Evolutionary conservation across 23 red algal species (phyloP), one percentile per base, ranked within the genome.

Genomic region (Gracilaria vermiculophylla): DNA sequence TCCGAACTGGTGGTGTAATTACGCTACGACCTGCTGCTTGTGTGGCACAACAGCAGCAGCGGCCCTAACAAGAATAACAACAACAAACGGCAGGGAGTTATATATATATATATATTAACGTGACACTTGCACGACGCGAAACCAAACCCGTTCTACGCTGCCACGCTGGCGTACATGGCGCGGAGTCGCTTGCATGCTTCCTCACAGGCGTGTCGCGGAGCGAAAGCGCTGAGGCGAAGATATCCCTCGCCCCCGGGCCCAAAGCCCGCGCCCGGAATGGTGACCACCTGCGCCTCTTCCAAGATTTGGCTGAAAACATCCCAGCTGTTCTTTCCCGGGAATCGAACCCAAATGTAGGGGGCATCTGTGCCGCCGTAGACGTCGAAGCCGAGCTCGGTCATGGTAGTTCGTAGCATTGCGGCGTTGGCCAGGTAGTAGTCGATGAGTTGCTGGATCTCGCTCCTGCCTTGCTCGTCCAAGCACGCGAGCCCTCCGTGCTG

Each of bases 191-290:
- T 83, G 61, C 81, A 86, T 17, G 97, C 97, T 69, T 95, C 88
- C 50, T 73, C 78, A 70, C 93, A 95, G 14, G 89, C 69, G 52
- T 95, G 88, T 27, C 90, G 50, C 2, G 92, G 87, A 29, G 97
- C 97, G 62, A 99, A 99, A 12, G 97, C 97, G 42, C 80, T 89
- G 10, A 99, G 82, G 20, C 97, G 90, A n/a, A 99, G 51, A 78
- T 89, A 99, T 2, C 86, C 93, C 69, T 93, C 88, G 20, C 97
- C 97, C 0, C 87, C 93, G 1, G 97, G 92, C 31, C 97, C 97
- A 84, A 99, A 99, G 45, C 97, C 97, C 25, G 92, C 89, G 27
- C 97, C 97, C 27, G 97, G 97, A 29, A 99, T 94, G 14, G 97
- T 99, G 41, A 99, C 97, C 0, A 99, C 94, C 41, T 95, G 92